A percentile compares a stretch with the other conserved stretches of the same genome.
These are phyloP conservation scores for Myrica gale DNA, from an alignment of 306 rosid species.

Conservation along the genomic window DNA sequence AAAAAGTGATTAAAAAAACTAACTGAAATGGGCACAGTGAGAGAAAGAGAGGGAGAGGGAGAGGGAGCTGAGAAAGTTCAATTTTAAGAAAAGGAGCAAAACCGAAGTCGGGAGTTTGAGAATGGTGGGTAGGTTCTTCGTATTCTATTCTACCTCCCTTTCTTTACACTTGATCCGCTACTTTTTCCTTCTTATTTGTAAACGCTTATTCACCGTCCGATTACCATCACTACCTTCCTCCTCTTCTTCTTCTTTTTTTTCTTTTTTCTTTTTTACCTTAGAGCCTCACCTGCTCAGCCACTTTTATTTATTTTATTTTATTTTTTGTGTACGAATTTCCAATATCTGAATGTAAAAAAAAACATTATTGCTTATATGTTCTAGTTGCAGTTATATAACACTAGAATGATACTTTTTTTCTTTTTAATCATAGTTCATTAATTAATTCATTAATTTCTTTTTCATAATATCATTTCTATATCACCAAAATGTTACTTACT, in stretches of 20 bases:
- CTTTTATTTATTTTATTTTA: too few species aligned
- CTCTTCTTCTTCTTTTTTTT: background rate
- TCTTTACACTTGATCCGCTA: slow-evolving; percentile 17
- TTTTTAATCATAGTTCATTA: too few species aligned
- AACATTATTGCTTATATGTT: too few species aligned
- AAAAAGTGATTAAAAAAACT: background rate
- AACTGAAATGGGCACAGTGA: background rate
- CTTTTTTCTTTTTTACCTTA: background rate
- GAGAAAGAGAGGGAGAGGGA: slow-evolving; percentile 13
- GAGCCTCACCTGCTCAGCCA: too few species aligned
- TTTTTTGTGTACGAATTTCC: too few species aligned
- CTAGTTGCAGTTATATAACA: too few species aligned
- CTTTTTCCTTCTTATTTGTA: background rate
- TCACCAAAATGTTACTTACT: too few species aligned
- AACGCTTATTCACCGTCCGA: background rate
- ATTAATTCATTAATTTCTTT: too few species aligned
- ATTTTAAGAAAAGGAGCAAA: slow-evolving; percentile 12
- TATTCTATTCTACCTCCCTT: slow-evolving; percentile 29
- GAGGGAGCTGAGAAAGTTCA: slow-evolving; percentile 7
- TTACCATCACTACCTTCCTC: background rate
- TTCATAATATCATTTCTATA: too few species aligned
- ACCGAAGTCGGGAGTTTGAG: slow-evolving; percentile 21
- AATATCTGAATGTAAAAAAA: too few species aligned
- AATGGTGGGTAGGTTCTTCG: slow-evolving; percentile 35
- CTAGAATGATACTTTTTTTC: too few species aligned